Base-by-base conservation (phyloP, 352 stramenopile species). In the Globisporangium paroecandrum region DNA sequence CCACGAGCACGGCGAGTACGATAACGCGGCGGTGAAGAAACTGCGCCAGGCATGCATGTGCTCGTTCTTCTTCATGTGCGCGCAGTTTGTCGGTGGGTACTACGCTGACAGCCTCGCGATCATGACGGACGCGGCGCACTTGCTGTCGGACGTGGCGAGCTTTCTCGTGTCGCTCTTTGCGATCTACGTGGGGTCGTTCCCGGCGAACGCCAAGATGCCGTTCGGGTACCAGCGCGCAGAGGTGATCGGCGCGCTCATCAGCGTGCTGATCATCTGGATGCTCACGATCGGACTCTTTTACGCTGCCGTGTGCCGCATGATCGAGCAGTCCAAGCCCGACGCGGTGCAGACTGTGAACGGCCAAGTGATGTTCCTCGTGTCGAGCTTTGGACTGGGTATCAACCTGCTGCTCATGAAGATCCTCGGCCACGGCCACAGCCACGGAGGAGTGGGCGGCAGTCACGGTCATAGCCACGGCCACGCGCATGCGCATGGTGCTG, bases 221-320 rank as follows among this genome's bases (percentile, higher is more conserved):
- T 99, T 97, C 77, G 97, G 98, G n/a, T 97, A 98, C 64, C 90
- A 98, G 66, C 86, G 98, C 55, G 97, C 94, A 1, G 98, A 99
- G 74, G 96, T 98, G 13, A 79, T 99, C 4, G 97, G 96, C 9
- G 98, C 97, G 25, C 71, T 99, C 4, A 84, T 97, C 51, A 98
- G 87, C 59, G 97, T 99, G 64, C 61, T 97, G 36, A 83, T 94
- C 62, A 97, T 99, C 63, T 98, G 93, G 71, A 78, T 98, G 58
- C 80, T 99, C n/a, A 98, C 91, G 6, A 72, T 96, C 27, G 82
- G 78, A 5, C 81, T 99, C 34, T 74, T 98, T 3, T 92, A 90
- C 34, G 93, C 98, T 61, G 98, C 97, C 0, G 69, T 99, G 56
- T 59, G 77, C 53, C 84, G 97, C 20, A 82, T 98, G 32, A 77